Evolutionary conservation across 805 yeast species (phyloP).

Genomic region (Candida tammaniensis): DNA sequence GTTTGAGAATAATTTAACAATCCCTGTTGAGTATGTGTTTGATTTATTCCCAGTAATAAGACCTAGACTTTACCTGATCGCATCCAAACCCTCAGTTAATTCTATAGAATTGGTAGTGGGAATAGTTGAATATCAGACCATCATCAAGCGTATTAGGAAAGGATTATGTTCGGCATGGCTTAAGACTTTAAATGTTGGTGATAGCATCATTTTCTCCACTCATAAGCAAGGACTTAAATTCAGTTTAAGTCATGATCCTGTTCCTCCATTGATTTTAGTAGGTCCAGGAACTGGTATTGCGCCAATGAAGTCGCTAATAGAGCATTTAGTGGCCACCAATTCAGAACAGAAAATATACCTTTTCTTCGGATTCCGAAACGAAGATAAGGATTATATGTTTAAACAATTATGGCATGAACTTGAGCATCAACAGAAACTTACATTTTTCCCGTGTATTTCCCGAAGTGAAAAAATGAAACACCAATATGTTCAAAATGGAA

Average conservation of each 20-base stretch:
- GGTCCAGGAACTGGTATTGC: constrained; percentile 98
- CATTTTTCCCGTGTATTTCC: constrained; percentile 43
- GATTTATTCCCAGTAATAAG: constrained; percentile 77
- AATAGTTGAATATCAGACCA: constrained; percentile 82
- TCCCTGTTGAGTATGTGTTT: constrained; percentile 73
- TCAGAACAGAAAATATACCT: constrained; percentile 40
- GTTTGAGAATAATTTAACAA: constrained; percentile 63
- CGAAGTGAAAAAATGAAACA: constrained; percentile 39
- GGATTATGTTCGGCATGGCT: constrained; percentile 86
- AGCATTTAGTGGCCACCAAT: constrained; percentile 21
- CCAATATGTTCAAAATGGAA: constrained; percentile 73
- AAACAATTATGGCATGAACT: constrained; percentile 49
- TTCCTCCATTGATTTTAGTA: constrained; percentile 59
- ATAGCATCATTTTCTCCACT: constrained; percentile 50
- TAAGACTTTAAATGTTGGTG: constrained; percentile 46
- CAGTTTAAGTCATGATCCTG: constrained; percentile 10
- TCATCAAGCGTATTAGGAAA: constrained; percentile 66
- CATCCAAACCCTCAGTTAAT: constrained; percentile 49
- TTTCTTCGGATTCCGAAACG: constrained; percentile 73
- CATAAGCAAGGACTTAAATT: constrained; percentile 45
- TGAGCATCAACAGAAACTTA: constrained; percentile 28
- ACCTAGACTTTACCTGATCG: constrained; percentile 84
- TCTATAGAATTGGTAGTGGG: constrained; percentile 73
- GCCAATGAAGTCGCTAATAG: constrained; percentile 76
- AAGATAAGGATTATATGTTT: constrained; percentile 67